A percentile compares a stretch with the other conserved stretches of the same genome.
Evolutionary conservation across 2,329 filamentous ascomycete genomes (phyloP).

Genomic region (Xylariaceae sp.): DNA sequence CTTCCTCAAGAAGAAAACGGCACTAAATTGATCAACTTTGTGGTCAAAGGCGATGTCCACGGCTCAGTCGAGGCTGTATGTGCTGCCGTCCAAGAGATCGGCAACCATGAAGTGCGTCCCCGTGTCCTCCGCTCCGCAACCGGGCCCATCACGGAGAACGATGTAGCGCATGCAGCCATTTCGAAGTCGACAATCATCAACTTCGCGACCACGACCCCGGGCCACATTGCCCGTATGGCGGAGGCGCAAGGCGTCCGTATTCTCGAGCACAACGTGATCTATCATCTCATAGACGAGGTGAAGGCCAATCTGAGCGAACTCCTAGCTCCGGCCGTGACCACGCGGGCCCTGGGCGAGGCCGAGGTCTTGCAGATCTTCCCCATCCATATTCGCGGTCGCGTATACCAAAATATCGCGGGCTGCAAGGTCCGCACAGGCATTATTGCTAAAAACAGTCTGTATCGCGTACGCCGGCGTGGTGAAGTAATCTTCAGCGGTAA

Average conservation of each 20-base stretch:
- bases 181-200: constrained; percentile 75
- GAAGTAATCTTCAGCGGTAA: constrained; percentile 77
- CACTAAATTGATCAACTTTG: constrained; percentile 65
- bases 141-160: constrained; percentile 76
- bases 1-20: constrained; percentile 41
- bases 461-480: constrained; percentile 67
- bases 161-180: constrained; percentile 79
- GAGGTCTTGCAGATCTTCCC: constrained; percentile 79
- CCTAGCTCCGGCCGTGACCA: constrained; percentile 61
- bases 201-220: constrained; percentile 73
- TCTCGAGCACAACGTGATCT: constrained; percentile 82
- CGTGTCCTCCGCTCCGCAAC: constrained; percentile 73
- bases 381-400: constrained; percentile 71
- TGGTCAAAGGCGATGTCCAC: constrained; percentile 88
- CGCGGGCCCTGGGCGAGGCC: constrained; percentile 78
- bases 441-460: constrained; percentile 59
- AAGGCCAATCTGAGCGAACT: constrained; percentile 63
- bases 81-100: constrained; percentile 70
- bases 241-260: constrained; percentile 69
- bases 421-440: constrained; percentile 81
- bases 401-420: constrained; percentile 74
- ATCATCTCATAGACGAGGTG: constrained; percentile 71
- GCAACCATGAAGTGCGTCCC: constrained; percentile 77
- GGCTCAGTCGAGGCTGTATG: constrained; percentile 90
- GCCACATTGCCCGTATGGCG: constrained; percentile 65